phyloP scores from a whole-genome alignment of 768 basidiomycete genomes.

The Bullera alba region DNA sequence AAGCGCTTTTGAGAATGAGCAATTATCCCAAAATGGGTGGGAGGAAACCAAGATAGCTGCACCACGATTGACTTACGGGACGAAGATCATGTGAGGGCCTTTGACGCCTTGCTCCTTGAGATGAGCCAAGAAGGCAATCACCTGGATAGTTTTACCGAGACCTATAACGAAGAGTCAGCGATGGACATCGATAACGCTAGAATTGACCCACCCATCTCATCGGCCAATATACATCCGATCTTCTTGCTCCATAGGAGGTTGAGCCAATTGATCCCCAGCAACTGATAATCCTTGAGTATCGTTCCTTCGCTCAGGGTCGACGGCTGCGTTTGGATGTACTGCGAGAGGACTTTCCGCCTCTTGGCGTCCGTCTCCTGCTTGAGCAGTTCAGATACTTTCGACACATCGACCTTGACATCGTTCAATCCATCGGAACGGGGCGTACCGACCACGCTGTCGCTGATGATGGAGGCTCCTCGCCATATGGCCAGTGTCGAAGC shows the following conservation, averaged over 20 bases:
- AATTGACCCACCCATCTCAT: conserved; percentile 81
- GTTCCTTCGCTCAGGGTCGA: conserved; percentile 59
- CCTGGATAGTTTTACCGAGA: conserved; percentile 96
- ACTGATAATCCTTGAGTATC: conserved; percentile 88
- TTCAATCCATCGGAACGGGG: conserved; percentile 37
- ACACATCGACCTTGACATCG: conserved; percentile 42
- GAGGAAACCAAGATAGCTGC: conserved; percentile 4
- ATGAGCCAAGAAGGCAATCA: conserved; percentile 90
- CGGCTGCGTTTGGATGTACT: conserved; percentile 73
- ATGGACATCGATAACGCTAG: neutral
- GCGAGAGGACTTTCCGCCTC: conserved; percentile 43
- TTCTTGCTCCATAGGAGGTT: conserved; percentile 71
- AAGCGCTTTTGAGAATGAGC: conserved; percentile 56
- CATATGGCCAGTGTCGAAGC: conserved; percentile 71
- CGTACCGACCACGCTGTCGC: conserved; percentile 28
- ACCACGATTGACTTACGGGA: conserved; percentile 64
- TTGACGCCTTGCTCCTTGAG: conserved; percentile 68
- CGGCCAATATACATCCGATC: conserved; percentile 90
- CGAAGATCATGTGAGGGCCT: conserved; percentile 88
- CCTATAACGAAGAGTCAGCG: conserved; percentile 53
- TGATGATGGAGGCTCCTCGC: conserved; percentile 48
- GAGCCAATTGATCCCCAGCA: conserved; percentile 97
- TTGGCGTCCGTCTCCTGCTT: conserved; percentile 37
- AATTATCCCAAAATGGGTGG: neutral
- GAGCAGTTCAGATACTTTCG: conserved; percentile 41